Evolutionary conservation across 2,329 filamentous ascomycete genomes (phyloP), one percentile per base, ranked within the genome.

Genomic region (Fusarium secorum): DNA sequence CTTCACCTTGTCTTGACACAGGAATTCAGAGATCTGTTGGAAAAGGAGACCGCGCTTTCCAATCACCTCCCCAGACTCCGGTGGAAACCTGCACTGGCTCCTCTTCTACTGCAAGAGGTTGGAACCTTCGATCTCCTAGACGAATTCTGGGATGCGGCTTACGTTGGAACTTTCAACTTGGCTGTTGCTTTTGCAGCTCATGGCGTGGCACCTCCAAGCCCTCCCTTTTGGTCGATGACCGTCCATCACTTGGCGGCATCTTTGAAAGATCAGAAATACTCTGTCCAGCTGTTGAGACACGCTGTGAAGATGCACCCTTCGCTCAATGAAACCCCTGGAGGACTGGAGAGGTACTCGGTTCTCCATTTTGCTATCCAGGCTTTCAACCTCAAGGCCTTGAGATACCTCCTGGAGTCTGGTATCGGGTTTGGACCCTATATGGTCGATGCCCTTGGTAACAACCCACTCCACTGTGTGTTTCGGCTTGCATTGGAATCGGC

Each of bases 351-450:
- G n/a, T 33, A 20, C 18, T 66, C 64, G 7, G 39, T 66, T 22
- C 24, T 60, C 11, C 62, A 66, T 20, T 22, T 66, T 36, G 64
- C 64, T 5, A 32, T 60, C 38, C 33, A 35, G 11, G 63, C 63
- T 5, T 36, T 38, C 17, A 66, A 51, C n/a, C 2, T 18, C 11
- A 11, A 10, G 17, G 52, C 10, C 11, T 24, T 66, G 4, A 15
- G 18, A 20, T 18, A 22, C 7, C 28, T 66, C 14, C 18, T 66
- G 17, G 8, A n/a, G 11, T 8, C 5, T 3, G 8, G 32, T 10
- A 26, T 36, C 10, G 63, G 42, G 20, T 4, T 45, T 5, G 45
- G 24, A 3, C 10, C 13, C 7, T 26, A 38, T 14, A 60, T 66
- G 28, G 46, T 60, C 8, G 64, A 66, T 18, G 30, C n/a, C 13